Evolutionary conservation across 148 eudicot genomes (phyloP).

Genomic region (Camellia sinensis): DNA sequence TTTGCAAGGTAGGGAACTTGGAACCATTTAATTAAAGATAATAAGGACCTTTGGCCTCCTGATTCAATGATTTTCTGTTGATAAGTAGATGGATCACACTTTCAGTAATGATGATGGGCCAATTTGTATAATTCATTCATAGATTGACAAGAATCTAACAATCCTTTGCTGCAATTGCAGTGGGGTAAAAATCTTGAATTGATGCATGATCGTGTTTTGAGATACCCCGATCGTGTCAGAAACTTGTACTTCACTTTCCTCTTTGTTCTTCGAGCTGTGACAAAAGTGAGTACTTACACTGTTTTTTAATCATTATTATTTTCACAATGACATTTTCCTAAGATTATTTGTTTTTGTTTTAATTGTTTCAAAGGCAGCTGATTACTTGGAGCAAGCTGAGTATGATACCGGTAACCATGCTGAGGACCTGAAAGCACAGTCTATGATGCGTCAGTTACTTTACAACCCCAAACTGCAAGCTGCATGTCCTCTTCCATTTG

Average conservation of each 20-base stretch:
- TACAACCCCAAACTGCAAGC: conserved; percentile 57
- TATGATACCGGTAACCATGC: conserved; percentile 73
- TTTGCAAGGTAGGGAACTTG: neutral
- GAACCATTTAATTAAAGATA: neutral
- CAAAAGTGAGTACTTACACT: conserved; percentile 51
- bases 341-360: neutral
- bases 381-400: conserved; percentile 79
- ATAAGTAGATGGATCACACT: too few species aligned
- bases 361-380: conserved; percentile 48
- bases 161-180: conserved; percentile 37
- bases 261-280: conserved; percentile 84
- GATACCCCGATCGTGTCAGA: conserved; percentile 68
- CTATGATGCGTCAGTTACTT: conserved; percentile 61
- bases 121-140: neutral
- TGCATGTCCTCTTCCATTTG: conserved; percentile 85
- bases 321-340: neutral
- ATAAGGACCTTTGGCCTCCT: neutral
- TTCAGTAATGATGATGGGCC: neutral
- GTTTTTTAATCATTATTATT: neutral
- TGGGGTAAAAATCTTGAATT: conserved; percentile 78
- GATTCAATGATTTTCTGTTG: neutral
- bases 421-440: conserved; percentile 74
- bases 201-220: conserved; percentile 70
- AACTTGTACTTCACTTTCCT: conserved; percentile 81
- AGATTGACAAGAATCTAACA: neutral